Percentiles rank a stretch among this genome's conserved stretches.
phyloP scores from a whole-genome alignment of 2,329 filamentous ascomycete genomes.

The Diaporthe capsici region DNA sequence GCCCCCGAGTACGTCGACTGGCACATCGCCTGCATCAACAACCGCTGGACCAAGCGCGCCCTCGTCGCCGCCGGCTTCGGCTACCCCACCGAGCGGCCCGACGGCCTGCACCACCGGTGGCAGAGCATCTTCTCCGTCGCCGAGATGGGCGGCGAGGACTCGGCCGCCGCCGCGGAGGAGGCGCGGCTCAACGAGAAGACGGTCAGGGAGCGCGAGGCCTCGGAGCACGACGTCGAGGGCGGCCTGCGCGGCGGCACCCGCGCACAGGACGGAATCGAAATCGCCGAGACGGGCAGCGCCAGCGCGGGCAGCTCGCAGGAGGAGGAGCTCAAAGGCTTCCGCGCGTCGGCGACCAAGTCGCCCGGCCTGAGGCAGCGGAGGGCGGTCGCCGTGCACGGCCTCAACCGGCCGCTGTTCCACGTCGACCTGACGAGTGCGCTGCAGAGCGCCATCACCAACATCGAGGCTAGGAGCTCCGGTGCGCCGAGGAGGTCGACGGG shows the following conservation, averaged over 20 bases:
- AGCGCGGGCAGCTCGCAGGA: slow-evolving; percentile 39
- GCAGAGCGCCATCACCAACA: slow-evolving; percentile 87
- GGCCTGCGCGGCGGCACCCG: slow-evolving; percentile 10
- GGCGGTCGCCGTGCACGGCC: slow-evolving; percentile 81
- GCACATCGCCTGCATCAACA: slow-evolving; percentile 96
- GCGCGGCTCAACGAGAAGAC: slow-evolving; percentile 70
- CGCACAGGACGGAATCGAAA: slow-evolving; percentile 35
- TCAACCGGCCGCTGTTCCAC: slow-evolving; percentile 94
- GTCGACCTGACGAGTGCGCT: slow-evolving; percentile 91
- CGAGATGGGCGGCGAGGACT: slow-evolving; percentile 80
- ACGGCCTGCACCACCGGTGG: slow-evolving; percentile 77
- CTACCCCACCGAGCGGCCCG: slow-evolving; percentile 73
- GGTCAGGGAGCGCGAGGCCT: slow-evolving; percentile 39
- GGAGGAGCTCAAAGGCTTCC: slow-evolving; percentile 52
- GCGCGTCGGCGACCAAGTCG: slow-evolving; percentile 50
- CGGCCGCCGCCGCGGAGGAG: slow-evolving; percentile 79
- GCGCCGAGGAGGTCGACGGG: slow-evolving; percentile 44
- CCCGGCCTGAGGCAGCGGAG: slow-evolving; percentile 58
- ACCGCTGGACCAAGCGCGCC: slow-evolving; percentile 94
- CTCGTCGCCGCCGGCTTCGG: slow-evolving; percentile 91
- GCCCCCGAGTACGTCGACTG: slow-evolving; percentile 88
- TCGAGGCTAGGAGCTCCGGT: slow-evolving; percentile 66
- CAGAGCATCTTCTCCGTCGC: slow-evolving; percentile 96
- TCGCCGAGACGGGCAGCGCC: slow-evolving; percentile 41
- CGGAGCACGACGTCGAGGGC: slow-evolving; percentile 37